A percentile compares a stretch with the other conserved stretches of the same genome.
Conservation (phyloP, 1,139 yeast species). For the Yamadazyma diddensiae region DNA sequence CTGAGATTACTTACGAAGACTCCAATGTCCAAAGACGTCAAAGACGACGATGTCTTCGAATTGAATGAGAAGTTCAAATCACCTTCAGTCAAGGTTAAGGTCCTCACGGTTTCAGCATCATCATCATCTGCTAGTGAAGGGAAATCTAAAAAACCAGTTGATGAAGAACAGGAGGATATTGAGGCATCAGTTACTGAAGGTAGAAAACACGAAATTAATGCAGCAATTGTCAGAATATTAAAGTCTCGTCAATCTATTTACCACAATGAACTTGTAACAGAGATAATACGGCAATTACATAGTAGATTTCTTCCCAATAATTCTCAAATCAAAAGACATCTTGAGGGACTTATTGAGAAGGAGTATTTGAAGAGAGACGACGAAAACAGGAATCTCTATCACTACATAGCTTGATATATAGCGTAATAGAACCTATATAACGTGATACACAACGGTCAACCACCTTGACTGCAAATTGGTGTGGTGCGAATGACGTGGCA, state of each 20-base stretch:
- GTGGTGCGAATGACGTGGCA: too few relatives aligned
- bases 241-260: constrained; percentile 63
- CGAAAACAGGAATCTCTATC: constrained; percentile 58
- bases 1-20: constrained; percentile 67
- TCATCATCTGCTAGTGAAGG: constrained; percentile 17
- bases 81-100: constrained; percentile 70
- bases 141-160: constrained; percentile 28
- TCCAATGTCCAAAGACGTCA: constrained; percentile 75
- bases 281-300: constrained; percentile 60
- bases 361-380: constrained; percentile 80
- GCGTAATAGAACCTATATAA: not conserved
- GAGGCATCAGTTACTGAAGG: constrained; percentile 37
- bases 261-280: constrained; percentile 67
- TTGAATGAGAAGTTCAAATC: constrained; percentile 73
- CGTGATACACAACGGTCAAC: too few relatives aligned
- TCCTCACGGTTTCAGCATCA: constrained; percentile 61
- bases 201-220: constrained; percentile 66
- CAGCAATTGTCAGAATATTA: constrained; percentile 87
- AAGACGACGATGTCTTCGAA: constrained; percentile 58
- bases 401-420: constrained; percentile 56
- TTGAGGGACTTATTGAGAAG: constrained; percentile 78
- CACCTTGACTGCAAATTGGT: too few relatives aligned
- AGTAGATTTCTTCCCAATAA: constrained; percentile 71
- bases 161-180: constrained; percentile 38
- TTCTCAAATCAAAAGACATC: constrained; percentile 64